Evolutionary conservation across 2,329 filamentous ascomycete genomes (phyloP).

Genomic region (Pseudogymnoascus sp.): DNA sequence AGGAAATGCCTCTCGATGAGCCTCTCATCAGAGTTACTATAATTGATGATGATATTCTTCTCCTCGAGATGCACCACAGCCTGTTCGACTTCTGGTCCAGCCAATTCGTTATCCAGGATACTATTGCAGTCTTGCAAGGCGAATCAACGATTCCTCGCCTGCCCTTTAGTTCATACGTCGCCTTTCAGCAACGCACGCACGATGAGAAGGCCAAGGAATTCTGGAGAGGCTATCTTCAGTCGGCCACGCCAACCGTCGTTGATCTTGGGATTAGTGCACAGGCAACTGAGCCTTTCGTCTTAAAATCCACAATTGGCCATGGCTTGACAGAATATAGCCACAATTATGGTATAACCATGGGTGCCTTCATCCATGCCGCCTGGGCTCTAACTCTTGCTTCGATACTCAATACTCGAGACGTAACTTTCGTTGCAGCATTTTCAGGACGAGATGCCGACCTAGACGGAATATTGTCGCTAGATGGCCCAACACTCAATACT

Average conservation of each 20-base stretch:
- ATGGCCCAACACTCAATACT: conserved; percentile 7
- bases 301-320: not conserved
- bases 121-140: not conserved
- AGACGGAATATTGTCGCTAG: conserved; percentile 1
- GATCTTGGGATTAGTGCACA: not conserved
- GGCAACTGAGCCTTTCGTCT: not conserved
- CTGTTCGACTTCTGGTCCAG: conserved; percentile 1
- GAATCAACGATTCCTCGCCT: not conserved
- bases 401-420: conserved; percentile 1
- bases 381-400: conserved; percentile 25
- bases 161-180: not conserved
- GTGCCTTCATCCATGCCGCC: conserved; percentile 16
- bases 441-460: not conserved
- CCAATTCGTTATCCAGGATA: conserved; percentile 4
- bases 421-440: conserved; percentile 5
- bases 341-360: not conserved
- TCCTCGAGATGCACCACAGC: conserved; percentile 4
- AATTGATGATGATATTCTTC: not conserved
- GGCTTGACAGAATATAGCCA: not conserved
- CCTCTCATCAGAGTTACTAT: not conserved
- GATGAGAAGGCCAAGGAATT: not conserved
- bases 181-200: not conserved
- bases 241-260: not conserved
- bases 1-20: not conserved
- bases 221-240: conserved; percentile 5